Base-by-base conservation (phyloP, 495 filamentous ascomycete genomes). In the Platismatia glauca region DNA sequence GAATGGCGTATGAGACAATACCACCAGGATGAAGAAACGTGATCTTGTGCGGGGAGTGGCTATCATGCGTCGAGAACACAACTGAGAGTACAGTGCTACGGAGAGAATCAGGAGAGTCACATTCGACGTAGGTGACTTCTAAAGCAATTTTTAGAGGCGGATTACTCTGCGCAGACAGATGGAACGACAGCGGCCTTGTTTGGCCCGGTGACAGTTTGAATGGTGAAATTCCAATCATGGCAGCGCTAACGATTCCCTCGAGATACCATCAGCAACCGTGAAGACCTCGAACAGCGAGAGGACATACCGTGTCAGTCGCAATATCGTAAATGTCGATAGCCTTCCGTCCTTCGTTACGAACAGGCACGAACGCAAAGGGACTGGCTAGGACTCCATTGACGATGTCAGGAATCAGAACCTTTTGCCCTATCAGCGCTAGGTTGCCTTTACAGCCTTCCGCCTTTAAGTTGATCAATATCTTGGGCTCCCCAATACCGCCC, bases 1-100 rank as follows among this genome's bases (percentile, higher is more conserved):
- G 69, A 37, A 85, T 79, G 15, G 83, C 81, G 70, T 84, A 85
- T n/a, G 82, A 85, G n/a, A 84, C 76, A 63, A 81, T 78, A 46
- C 76, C 75, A 33, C 75, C 73, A 38, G 81, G 81, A 65, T 84
- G 83, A 56, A 82, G 70, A 64, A 78, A 83, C 13, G 83, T 85
- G 56, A 82, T 71, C 68, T 79, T 81, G 55, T 84, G 82, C 15
- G 82, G 74, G 13, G 60, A 55, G 48, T 62, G 52, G 27, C 74
- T 58, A 38, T 58, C 44, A 59, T 63, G 41, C 20, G 22, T 18
- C 29, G 27, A 35, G 33, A 67, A 27, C 13, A 18, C 16, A 29
- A 31, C 24, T 16, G 33, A 48, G 3, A 62, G 24, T 22, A 38
- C 33, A 29, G 43, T 37, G n/a, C 41, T 58, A 20, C 34, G 61